These are phyloP conservation scores for Rhodotorula sp. DNA, from an alignment of 1,284 basidiomycete genomes.

Conservation along the genomic window DNA sequence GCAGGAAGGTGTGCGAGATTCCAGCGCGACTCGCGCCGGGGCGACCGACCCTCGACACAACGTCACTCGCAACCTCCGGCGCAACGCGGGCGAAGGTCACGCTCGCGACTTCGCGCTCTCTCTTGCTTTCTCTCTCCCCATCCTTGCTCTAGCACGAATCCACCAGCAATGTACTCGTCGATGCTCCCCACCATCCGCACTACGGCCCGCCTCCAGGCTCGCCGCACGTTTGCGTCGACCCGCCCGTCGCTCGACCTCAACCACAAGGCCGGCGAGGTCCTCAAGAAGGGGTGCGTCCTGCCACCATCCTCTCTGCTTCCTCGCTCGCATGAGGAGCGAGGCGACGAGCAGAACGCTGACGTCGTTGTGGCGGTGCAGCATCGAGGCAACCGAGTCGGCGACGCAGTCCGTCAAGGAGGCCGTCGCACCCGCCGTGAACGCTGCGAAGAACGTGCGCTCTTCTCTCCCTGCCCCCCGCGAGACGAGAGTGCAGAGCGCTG, in stretches of 20 bases:
- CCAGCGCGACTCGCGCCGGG: too few relatives aligned
- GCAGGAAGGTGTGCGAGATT: too few relatives aligned
- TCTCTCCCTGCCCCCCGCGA: too few relatives aligned
- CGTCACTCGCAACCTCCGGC: too few relatives aligned
- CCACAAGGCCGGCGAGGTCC: conserved; percentile 9
- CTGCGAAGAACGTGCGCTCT: conserved; percentile 11
- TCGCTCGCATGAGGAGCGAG: too few relatives aligned
- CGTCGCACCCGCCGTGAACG: conserved; percentile 4
- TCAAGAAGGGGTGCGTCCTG: not conserved
- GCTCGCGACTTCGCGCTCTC: not conserved
- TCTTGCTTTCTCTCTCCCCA: not conserved
- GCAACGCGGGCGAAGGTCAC: not conserved
- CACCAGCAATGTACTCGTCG: conserved; percentile 1
- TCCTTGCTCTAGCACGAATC: too few relatives aligned
- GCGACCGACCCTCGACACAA: too few relatives aligned
- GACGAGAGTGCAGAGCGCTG: too few relatives aligned
- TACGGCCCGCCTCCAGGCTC: conserved; percentile 1
- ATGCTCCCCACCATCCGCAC: conserved; percentile 22
- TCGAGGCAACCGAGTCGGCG: conserved; percentile 7
- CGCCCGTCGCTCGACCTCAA: conserved; percentile 4
- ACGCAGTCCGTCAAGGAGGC: conserved; percentile 22
- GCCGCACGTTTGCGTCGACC: conserved; percentile 14
- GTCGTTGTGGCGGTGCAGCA: not conserved
- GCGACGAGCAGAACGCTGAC: not conserved
- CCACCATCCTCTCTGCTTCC: not conserved